These are phyloP conservation scores for Elongisporangium senticosum DNA, from an alignment of 352 stramenopile genomes.

Conservation along the genomic window DNA sequence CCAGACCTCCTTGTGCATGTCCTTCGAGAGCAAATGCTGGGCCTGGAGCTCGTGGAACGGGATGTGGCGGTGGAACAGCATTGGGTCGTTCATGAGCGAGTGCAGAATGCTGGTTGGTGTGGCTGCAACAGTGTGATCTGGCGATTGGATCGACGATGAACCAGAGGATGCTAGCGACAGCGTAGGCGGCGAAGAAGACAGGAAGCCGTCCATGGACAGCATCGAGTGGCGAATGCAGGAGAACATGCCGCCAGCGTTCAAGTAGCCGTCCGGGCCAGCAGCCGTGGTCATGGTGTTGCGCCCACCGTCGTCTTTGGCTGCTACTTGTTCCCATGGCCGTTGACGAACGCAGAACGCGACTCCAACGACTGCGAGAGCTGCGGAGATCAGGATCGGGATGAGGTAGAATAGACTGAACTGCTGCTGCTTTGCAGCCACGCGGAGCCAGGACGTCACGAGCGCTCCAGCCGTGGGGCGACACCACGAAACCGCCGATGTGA, in stretches of 20 bases:
- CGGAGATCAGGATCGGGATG: constrained; percentile 23
- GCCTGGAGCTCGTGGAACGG: constrained; percentile 32
- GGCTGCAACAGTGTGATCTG: background rate
- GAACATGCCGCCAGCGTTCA: background rate
- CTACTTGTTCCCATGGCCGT: constrained; percentile 11
- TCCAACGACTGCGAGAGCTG: constrained; percentile 11
- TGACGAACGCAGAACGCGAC: constrained; percentile 16
- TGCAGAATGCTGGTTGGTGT: constrained; percentile 10
- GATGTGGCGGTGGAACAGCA: constrained; percentile 18
- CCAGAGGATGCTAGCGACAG: constrained; percentile 15
- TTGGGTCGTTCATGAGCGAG: constrained; percentile 16
- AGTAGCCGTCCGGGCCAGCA: constrained; percentile 1
- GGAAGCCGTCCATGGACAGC: background rate
- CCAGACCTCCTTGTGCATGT: constrained; percentile 27
- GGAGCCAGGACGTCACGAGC: constrained; percentile 32
- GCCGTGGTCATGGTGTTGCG: background rate
- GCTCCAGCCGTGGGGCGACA: constrained; percentile 16
- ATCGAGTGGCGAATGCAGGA: constrained; percentile 2
- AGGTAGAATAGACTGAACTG: constrained; percentile 17
- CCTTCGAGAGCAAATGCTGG: constrained; percentile 19
- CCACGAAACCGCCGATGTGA: constrained; percentile 7
- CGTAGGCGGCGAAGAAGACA: constrained; percentile 7
- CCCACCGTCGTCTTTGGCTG: constrained; percentile 1
- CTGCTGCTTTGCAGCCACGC: constrained; percentile 12
- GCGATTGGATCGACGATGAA: constrained; percentile 6